Percentiles rank a stretch among this genome's conserved stretches.
Conservation (phyloP, 805 yeast species). For the Wickerhamia fluorescens region DNA sequence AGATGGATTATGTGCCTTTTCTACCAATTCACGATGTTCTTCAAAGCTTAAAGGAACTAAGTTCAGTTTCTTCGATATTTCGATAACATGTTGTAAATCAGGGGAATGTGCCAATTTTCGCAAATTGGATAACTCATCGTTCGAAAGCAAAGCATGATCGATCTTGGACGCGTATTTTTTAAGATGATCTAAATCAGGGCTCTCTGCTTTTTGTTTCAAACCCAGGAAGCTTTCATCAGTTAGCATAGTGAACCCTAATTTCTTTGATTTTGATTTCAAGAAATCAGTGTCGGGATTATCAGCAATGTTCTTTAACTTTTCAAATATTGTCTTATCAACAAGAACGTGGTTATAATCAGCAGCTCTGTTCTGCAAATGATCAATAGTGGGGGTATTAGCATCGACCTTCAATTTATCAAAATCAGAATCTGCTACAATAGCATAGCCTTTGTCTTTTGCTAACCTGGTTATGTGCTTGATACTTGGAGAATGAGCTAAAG, state of each 20-base stretch:
- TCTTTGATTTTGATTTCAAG: slow-evolving; percentile 8
- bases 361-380: slow-evolving; percentile 10
- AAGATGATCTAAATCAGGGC: slow-evolving; percentile 2
- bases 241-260: slow-evolving; percentile 9
- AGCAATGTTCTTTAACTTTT: neutral
- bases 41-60: slow-evolving; percentile 8
- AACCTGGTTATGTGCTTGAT: slow-evolving; percentile 5
- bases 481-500: slow-evolving; percentile 10
- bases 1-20: slow-evolving; percentile 6
- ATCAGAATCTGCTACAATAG: slow-evolving; percentile 4
- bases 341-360: slow-evolving; percentile 9
- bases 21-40: slow-evolving; percentile 6
- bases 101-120: slow-evolving; percentile 7
- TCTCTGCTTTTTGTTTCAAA: neutral
- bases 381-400: slow-evolving; percentile 11
- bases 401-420: slow-evolving; percentile 7
- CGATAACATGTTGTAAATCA: slow-evolving; percentile 4
- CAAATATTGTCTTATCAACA: slow-evolving; percentile 4
- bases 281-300: slow-evolving; percentile 2
- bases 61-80: slow-evolving; percentile 2
- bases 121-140: slow-evolving; percentile 4
- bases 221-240: slow-evolving; percentile 5
- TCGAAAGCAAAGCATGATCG: slow-evolving; percentile 1
- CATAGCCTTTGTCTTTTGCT: slow-evolving; percentile 5
- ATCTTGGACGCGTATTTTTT: neutral